Evolutionary conservation across 768 basidiomycete species (phyloP).

Genomic region (Tremella fuciformis): DNA sequence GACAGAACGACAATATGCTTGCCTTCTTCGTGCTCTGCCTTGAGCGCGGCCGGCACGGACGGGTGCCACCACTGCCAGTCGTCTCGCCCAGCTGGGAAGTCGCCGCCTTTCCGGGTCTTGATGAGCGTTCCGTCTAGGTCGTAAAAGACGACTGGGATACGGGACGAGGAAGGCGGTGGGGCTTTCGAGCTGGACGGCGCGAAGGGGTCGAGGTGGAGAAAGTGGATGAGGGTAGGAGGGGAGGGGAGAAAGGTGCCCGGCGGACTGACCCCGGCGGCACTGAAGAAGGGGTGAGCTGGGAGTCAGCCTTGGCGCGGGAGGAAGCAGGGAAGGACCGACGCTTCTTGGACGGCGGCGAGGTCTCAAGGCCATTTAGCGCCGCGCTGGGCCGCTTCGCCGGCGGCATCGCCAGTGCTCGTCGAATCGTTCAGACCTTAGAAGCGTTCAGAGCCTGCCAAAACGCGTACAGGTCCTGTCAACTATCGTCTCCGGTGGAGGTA

Average conservation of each 20-base stretch:
- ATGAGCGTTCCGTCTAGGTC: constrained; percentile 89
- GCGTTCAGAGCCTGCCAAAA: too few species aligned
- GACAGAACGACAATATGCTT: constrained; percentile 66
- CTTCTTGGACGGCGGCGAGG: constrained; percentile 6
- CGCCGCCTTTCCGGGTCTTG: constrained; percentile 50
- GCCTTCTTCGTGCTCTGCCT: constrained; percentile 63
- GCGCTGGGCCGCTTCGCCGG: too few species aligned
- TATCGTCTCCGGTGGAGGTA: too few species aligned
- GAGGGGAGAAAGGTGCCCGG: constrained; percentile 28
- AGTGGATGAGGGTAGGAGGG: constrained; percentile 44
- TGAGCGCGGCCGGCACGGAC: constrained; percentile 63
- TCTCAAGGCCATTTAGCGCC: too few species aligned
- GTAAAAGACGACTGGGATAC: constrained; percentile 68
- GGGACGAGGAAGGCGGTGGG: not conserved
- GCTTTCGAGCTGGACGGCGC: constrained; percentile 2
- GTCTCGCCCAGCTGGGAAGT: constrained; percentile 56
- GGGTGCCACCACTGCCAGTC: constrained; percentile 75
- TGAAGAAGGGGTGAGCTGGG: constrained; percentile 43
- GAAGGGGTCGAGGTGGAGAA: constrained; percentile 48
- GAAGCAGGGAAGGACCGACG: not conserved
- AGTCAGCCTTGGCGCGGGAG: not conserved
- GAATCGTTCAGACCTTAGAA: too few species aligned
- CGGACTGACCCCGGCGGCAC: constrained; percentile 14
- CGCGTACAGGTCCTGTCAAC: too few species aligned
- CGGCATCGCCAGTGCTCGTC: too few species aligned